Percentiles rank a stretch among this genome's conserved stretches.
Conservation (phyloP, 2,329 filamentous ascomycete genomes). For the Zymoseptoria tritici region DNA sequence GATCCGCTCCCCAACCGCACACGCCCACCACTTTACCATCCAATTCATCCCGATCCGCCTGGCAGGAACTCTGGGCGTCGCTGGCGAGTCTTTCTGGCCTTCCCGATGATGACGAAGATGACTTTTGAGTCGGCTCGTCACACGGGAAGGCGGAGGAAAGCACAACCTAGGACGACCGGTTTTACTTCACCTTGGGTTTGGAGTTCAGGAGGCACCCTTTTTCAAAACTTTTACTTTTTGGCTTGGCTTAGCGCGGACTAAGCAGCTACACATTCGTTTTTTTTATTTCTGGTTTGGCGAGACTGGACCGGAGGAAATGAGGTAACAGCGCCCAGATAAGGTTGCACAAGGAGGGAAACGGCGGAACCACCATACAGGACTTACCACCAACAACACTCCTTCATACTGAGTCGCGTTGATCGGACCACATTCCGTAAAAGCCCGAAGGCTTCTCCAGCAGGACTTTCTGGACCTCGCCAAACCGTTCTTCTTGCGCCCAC, state of each 20-base stretch:
- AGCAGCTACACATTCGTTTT: neutral
- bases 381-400: too few species aligned
- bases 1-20: slow-evolving; percentile 7
- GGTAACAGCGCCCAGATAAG: too few species aligned
- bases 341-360: too few species aligned
- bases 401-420: too few species aligned
- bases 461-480: too few species aligned
- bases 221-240: neutral
- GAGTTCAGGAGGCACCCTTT: neutral
- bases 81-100: slow-evolving; percentile 28
- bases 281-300: neutral
- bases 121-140: slow-evolving; percentile 1
- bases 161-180: neutral
- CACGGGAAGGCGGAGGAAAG: neutral
- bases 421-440: too few species aligned
- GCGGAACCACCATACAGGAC: too few species aligned
- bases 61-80: slow-evolving; percentile 30
- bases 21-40: slow-evolving; percentile 4
- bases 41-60: slow-evolving; percentile 23
- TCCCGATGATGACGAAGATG: slow-evolving; percentile 21
- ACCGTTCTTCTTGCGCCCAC: too few species aligned
- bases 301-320: neutral
- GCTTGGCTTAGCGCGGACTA: neutral
- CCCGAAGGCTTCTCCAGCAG: too few species aligned
- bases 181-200: neutral